Percentiles rank a stretch among this genome's conserved stretches.
Evolutionary conservation across 1,284 basidiomycete species (phyloP).

Genomic region (Ustilago sp.): DNA sequence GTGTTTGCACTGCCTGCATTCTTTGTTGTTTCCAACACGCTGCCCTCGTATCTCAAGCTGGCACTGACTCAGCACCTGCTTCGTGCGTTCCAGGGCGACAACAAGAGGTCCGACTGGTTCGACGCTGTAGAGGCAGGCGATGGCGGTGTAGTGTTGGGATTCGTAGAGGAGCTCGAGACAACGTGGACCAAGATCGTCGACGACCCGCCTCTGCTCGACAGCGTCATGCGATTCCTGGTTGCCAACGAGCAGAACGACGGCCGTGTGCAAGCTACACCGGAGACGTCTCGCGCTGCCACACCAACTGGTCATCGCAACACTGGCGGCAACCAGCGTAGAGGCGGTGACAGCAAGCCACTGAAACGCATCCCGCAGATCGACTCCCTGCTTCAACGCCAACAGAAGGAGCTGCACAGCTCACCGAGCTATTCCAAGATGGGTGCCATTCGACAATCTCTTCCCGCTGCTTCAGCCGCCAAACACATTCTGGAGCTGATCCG

Average conservation of each 20-base stretch:
- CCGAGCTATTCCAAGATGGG: slow-evolving; percentile 77
- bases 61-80: slow-evolving; percentile 78
- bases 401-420: slow-evolving; percentile 82
- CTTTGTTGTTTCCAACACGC: slow-evolving; percentile 79
- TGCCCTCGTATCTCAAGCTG: slow-evolving; percentile 86
- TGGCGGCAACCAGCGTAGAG: slow-evolving; percentile 9
- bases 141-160: slow-evolving; percentile 79
- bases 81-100: slow-evolving; percentile 40
- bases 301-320: slow-evolving; percentile 20
- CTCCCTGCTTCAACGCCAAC: slow-evolving; percentile 74
- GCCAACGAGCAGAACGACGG: slow-evolving; percentile 19
- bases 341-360: slow-evolving; percentile 62
- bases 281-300: slow-evolving; percentile 12
- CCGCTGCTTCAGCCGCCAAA: slow-evolving; percentile 82
- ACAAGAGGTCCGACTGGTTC: slow-evolving; percentile 71
- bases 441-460: slow-evolving; percentile 74
- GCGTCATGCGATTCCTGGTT: slow-evolving; percentile 63
- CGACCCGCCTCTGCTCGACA: slow-evolving; percentile 66
- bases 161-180: slow-evolving; percentile 79
- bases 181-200: slow-evolving; percentile 58
- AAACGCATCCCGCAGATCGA: slow-evolving; percentile 73
- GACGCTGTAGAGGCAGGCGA: slow-evolving; percentile 77
- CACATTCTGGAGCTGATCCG: slow-evolving; percentile 72
- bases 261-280: slow-evolving; percentile 28
- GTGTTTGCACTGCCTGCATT: slow-evolving; percentile 75